phyloP scores from a whole-genome alignment of 2,329 filamentous ascomycete genomes.

The Clarireedia homoeocarpa region DNA sequence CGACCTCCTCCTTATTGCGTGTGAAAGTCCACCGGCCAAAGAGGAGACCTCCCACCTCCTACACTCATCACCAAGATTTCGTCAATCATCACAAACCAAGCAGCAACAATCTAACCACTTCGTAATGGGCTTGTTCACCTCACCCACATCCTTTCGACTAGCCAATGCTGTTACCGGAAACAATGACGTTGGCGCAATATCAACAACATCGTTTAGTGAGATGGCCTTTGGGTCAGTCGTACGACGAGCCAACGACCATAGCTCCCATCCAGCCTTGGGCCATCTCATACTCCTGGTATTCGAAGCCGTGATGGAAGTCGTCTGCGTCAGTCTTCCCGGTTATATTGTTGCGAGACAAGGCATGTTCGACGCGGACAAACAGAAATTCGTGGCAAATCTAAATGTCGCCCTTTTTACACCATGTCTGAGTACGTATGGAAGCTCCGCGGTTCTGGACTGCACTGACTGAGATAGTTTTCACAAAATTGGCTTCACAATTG shows the following conservation, averaged over 20 bases:
- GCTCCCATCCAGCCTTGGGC: conserved; percentile 38
- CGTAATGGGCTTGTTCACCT: conserved; percentile 37
- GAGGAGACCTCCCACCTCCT: not conserved
- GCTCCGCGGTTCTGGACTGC: not conserved
- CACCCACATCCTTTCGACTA: conserved; percentile 40
- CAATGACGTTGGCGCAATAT: conserved; percentile 16
- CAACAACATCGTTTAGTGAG: conserved; percentile 16
- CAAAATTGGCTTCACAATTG: conserved; percentile 89
- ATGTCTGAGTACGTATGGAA: conserved; percentile 66
- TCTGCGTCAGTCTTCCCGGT: conserved; percentile 88
- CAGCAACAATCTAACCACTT: not conserved
- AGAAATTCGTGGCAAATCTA: conserved; percentile 93
- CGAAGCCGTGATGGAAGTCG: conserved; percentile 88
- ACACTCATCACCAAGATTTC: not conserved
- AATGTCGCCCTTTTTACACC: conserved; percentile 96
- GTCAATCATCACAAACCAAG: not conserved
- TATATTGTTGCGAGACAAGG: conserved; percentile 86
- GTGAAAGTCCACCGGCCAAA: not conserved
- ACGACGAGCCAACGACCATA: conserved; percentile 19
- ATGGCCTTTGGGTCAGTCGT: conserved; percentile 19
- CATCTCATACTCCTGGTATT: conserved; percentile 52
- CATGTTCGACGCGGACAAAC: conserved; percentile 90
- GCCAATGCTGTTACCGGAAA: conserved; percentile 28
- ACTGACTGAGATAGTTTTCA: conserved; percentile 62
- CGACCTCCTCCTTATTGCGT: not conserved